A percentile compares a stretch with the other conserved stretches of the same genome.
These are phyloP conservation scores for Cytospora leucostoma DNA, from an alignment of 2,329 filamentous ascomycete species.

Conservation along the genomic window DNA sequence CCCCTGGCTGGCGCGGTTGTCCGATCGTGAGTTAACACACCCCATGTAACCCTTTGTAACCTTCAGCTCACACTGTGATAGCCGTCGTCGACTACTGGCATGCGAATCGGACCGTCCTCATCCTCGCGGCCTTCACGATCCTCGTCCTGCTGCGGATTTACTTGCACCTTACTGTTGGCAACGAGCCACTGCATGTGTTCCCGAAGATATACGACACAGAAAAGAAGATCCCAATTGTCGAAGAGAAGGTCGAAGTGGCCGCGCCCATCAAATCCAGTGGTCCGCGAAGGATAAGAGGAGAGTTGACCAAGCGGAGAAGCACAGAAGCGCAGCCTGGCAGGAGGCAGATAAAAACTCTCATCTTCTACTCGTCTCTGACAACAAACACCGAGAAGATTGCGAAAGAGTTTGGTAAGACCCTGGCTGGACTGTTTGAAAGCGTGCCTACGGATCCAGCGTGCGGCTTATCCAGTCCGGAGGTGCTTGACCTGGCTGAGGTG, in stretches of 20 bases:
- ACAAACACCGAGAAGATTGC: conserved; percentile 78
- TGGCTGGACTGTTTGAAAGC: conserved; percentile 55
- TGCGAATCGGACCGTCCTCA: conserved; percentile 46
- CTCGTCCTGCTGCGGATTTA: conserved; percentile 46
- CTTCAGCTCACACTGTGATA: conserved; percentile 16
- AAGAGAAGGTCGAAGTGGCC: conserved; percentile 31
- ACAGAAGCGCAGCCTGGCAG: conserved; percentile 34
- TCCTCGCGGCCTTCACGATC: conserved; percentile 42
- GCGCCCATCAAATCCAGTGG: conserved; percentile 41
- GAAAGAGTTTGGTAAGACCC: conserved; percentile 58
- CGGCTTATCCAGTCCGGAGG: conserved; percentile 57
- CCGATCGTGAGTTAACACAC: conserved; percentile 14
- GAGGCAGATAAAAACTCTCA: conserved; percentile 64
- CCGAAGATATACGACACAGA: conserved; percentile 38
- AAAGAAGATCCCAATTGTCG: not conserved
- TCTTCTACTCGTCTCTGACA: conserved; percentile 91
- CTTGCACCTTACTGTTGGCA: conserved; percentile 41
- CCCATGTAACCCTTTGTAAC: not conserved
- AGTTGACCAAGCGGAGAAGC: conserved; percentile 39
- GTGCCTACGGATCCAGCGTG: conserved; percentile 43
- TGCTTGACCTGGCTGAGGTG: conserved; percentile 79
- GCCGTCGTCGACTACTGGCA: conserved; percentile 48
- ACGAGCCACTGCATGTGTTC: conserved; percentile 41
- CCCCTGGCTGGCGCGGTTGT: conserved; percentile 21
- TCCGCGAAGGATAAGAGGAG: conserved; percentile 50